Conservation (phyloP, 2,329 filamentous ascomycete genomes). For the Hypoxylon sp. region DNA sequence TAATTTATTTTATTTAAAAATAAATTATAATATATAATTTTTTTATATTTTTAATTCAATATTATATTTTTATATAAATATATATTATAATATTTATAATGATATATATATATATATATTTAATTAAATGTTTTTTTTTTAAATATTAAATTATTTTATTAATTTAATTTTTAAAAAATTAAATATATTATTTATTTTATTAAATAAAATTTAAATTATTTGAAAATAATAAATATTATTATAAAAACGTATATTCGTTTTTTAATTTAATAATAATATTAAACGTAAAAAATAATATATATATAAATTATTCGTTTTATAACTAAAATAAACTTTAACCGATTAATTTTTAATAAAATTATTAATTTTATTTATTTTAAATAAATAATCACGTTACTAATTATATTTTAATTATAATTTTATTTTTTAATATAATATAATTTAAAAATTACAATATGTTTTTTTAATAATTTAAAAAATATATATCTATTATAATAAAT, state of each 20-base stretch:
- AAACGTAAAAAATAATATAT: neutral
- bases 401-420: neutral
- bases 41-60: neutral
- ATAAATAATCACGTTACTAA: neutral
- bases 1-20: neutral
- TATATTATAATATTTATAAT: slow-evolving; percentile 3
- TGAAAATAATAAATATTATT: neutral
- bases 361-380: neutral
- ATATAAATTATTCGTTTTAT: neutral
- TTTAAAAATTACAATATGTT: neutral
- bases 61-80: neutral
- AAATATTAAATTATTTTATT: neutral
- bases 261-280: neutral
- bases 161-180: neutral
- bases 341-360: neutral
- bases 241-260: neutral
- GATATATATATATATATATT: neutral
- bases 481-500: neutral
- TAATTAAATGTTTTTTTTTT: neutral
- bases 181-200: neutral
- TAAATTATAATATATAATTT: neutral
- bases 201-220: neutral
- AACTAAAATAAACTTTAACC: neutral
- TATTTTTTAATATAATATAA: neutral
- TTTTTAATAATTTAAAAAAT: neutral